phyloP scores from a whole-genome alignment of 306 rosid species.

The Pyrus communis region DNA sequence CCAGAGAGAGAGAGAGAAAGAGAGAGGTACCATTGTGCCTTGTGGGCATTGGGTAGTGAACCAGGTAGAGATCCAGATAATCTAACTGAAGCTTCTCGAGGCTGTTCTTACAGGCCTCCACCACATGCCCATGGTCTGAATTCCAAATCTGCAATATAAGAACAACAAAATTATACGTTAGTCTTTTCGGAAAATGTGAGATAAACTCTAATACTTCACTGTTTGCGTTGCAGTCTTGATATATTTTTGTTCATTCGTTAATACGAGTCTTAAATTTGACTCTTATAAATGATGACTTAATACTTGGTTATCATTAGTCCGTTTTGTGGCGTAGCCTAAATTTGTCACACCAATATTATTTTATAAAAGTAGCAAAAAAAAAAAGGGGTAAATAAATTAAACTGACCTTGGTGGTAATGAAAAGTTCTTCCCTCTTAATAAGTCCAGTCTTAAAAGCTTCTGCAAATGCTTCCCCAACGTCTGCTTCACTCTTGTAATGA shows the following conservation, averaged over 20 bases:
- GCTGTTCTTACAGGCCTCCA: constrained; percentile 68
- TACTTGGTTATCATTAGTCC: too few species aligned
- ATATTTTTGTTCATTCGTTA: too few species aligned
- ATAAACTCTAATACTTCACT: too few species aligned
- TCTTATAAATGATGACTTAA: too few species aligned
- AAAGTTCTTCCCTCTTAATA: constrained; percentile 85
- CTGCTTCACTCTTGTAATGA: constrained; percentile 67
- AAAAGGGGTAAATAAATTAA: not conserved
- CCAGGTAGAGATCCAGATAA: constrained; percentile 62
- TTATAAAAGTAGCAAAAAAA: too few species aligned
- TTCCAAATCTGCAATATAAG: constrained; percentile 57
- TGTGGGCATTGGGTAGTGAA: constrained; percentile 63
- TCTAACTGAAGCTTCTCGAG: constrained; percentile 62
- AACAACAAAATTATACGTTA: not conserved
- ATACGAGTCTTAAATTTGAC: not conserved
- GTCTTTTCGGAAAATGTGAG: not conserved
- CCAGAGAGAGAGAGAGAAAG: not conserved
- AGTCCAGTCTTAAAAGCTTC: constrained; percentile 63
- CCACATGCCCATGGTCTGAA: constrained; percentile 78
- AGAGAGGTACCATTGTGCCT: constrained; percentile 46
- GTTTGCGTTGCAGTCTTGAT: not conserved
- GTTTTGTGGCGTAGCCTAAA: not conserved
- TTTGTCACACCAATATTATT: not conserved
- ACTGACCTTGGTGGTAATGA: constrained; percentile 72
- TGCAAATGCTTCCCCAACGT: constrained; percentile 74